Percentiles rank a stretch among this genome's conserved stretches.
phyloP scores from a whole-genome alignment of 2,329 filamentous ascomycete genomes.

The Pyrenochaeta sp. region DNA sequence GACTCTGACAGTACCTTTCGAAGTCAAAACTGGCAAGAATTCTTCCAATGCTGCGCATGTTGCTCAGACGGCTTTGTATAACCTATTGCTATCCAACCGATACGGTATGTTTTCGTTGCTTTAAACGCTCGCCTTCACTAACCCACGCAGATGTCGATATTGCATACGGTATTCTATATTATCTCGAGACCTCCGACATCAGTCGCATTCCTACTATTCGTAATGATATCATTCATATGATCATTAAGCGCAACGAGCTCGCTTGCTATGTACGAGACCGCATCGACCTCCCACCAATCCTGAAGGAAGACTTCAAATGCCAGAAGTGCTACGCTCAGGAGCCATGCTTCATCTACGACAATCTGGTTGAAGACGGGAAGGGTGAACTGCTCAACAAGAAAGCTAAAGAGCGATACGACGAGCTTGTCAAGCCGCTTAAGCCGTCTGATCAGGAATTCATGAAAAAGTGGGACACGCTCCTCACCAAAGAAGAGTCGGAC shows the following conservation, averaged over 20 bases:
- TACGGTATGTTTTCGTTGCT: constrained; percentile 65
- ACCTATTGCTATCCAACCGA: constrained; percentile 87
- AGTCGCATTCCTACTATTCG: constrained; percentile 85
- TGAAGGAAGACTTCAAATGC: constrained; percentile 82
- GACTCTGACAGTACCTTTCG: constrained; percentile 87
- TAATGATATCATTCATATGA: constrained; percentile 92
- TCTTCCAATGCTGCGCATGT: constrained; percentile 81
- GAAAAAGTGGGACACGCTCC: constrained; percentile 88
- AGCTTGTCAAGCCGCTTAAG: constrained; percentile 80
- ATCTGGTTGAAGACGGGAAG: constrained; percentile 83
- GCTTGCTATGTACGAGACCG: constrained; percentile 85
- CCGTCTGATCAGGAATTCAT: constrained; percentile 83
- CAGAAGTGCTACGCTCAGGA: constrained; percentile 89
- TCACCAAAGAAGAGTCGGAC: constrained; percentile 95
- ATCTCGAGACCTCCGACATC: constrained; percentile 89
- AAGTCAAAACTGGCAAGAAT: constrained; percentile 91
- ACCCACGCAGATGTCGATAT: constrained; percentile 76
- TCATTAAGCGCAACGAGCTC: constrained; percentile 91
- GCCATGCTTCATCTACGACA: constrained; percentile 92
- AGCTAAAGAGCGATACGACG: constrained; percentile 81
- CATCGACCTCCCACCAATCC: constrained; percentile 84
- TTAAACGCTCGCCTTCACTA: constrained; percentile 10
- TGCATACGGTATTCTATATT: constrained; percentile 90
- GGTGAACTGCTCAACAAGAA: constrained; percentile 82
- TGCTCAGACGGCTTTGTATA: constrained; percentile 95